These are phyloP conservation scores for Asterella californica DNA, from an alignment of 225 moss, liverwort and hornwort species.

Conservation along the genomic window DNA sequence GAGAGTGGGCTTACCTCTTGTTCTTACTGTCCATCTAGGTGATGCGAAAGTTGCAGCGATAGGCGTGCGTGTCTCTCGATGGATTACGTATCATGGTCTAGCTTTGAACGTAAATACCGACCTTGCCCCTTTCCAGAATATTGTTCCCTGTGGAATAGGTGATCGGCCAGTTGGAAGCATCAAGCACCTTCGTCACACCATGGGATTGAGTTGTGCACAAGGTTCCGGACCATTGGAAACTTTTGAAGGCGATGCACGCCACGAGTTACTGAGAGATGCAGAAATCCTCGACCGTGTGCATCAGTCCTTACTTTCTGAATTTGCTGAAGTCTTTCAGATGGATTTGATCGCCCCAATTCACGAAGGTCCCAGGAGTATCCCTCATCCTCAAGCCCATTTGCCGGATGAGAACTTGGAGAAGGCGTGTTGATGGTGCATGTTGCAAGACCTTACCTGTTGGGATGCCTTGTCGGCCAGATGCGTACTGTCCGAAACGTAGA, in stretches of 20 bases:
- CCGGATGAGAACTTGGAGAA: not conserved
- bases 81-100: conserved; percentile 91
- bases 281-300: conserved; percentile 14
- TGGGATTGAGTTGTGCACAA: not conserved
- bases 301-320: conserved; percentile 11
- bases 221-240: not conserved
- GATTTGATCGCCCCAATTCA: not conserved
- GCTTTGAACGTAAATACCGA: conserved; percentile 79
- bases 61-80: conserved; percentile 74
- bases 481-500: too few relatives aligned
- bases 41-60: conserved; percentile 77
- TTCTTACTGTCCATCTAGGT: conserved; percentile 18
- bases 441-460: too few relatives aligned
- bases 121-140: conserved; percentile 61
- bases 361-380: conserved; percentile 6
- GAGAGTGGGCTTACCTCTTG: too few relatives aligned
- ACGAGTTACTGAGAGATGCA: not conserved
- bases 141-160: conserved; percentile 75
- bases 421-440: not conserved
- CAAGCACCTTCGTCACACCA: conserved; percentile 40
- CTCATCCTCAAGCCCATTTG: not conserved
- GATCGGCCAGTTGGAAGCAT: conserved; percentile 74
- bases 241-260: not conserved
- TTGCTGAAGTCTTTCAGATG: conserved; percentile 20
- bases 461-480: too few relatives aligned